phyloP scores from a whole-genome alignment of 352 stramenopile genomes.

The Globisporangium spiculum region DNA sequence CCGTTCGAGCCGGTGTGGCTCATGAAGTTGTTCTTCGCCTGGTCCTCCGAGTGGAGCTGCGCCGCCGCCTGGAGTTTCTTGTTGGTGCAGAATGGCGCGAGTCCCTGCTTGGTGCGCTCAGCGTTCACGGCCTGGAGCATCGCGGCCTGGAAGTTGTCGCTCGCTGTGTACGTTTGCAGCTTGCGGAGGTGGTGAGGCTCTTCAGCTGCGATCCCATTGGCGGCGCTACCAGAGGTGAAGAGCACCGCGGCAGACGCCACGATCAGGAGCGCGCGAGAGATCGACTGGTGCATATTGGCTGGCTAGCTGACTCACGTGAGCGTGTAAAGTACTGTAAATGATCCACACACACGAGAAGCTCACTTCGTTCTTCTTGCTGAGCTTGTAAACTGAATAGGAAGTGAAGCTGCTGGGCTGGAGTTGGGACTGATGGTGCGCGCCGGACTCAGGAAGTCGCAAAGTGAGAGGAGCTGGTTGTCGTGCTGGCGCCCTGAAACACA shows the following conservation, averaged over 20 bases:
- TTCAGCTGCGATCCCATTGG: background rate
- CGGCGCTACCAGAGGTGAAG: background rate
- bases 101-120: slow-evolving; percentile 13
- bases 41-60: slow-evolving; percentile 28
- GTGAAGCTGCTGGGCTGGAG: background rate
- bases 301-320: background rate
- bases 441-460: background rate
- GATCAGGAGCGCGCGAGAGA: background rate
- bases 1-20: slow-evolving; percentile 29
- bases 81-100: slow-evolving; percentile 23
- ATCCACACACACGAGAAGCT: background rate
- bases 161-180: slow-evolving; percentile 14
- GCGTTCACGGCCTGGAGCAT: slow-evolving; percentile 25
- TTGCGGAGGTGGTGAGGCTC: slow-evolving; percentile 1
- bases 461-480: background rate
- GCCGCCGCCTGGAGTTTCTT: slow-evolving; percentile 31
- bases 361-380: background rate
- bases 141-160: slow-evolving; percentile 10
- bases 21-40: slow-evolving; percentile 31
- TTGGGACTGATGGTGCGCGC: background rate
- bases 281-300: slow-evolving; percentile 3
- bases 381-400: background rate
- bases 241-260: slow-evolving; percentile 1
- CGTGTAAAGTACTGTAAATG: background rate
- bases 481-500: background rate